Conservation (phyloP, 371 early-diverging fungal genomes). For the Apophysomyces variabilis region DNA sequence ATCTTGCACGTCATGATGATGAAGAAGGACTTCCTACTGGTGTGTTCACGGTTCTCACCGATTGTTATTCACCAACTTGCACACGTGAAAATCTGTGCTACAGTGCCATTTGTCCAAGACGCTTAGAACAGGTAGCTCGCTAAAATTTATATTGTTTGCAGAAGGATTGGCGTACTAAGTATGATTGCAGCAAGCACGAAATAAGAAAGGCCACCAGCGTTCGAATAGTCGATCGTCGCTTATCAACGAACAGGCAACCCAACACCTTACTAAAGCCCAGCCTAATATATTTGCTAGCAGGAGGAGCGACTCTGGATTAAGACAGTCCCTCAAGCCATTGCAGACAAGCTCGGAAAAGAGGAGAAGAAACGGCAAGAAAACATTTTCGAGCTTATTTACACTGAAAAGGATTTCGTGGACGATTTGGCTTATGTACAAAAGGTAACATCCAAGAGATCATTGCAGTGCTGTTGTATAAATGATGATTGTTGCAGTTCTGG, state of each 20-base stretch:
- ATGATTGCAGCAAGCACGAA: slow-evolving; percentile 8
- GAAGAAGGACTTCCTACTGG: slow-evolving; percentile 58
- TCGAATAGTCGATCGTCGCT: slow-evolving; percentile 19
- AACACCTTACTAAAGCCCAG: no score
- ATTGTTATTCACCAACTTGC: slow-evolving; percentile 75
- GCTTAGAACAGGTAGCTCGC: neutral
- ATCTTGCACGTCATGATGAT: slow-evolving; percentile 12
- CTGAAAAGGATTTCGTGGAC: slow-evolving; percentile 90
- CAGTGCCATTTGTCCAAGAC: slow-evolving; percentile 60
- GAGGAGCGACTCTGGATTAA: slow-evolving; percentile 60
- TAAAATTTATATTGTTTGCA: neutral
- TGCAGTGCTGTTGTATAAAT: neutral
- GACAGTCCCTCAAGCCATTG: slow-evolving; percentile 71
- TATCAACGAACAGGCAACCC: neutral
- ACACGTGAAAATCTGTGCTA: slow-evolving; percentile 57
- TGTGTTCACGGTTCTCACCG: slow-evolving; percentile 67
- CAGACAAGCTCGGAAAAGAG: slow-evolving; percentile 67
- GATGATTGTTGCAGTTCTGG: slow-evolving; percentile 54
- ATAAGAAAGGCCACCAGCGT: slow-evolving; percentile 15
- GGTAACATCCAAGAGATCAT: slow-evolving; percentile 39
- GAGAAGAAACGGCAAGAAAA: slow-evolving; percentile 93
- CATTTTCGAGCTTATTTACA: slow-evolving; percentile 91
- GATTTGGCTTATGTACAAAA: slow-evolving; percentile 65
- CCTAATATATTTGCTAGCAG: neutral
- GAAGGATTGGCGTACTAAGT: neutral